Percentiles rank a stretch among this genome's conserved stretches.
phyloP scores from a whole-genome alignment of 2,329 filamentous ascomycete genomes.

The Didymella pinodella region DNA sequence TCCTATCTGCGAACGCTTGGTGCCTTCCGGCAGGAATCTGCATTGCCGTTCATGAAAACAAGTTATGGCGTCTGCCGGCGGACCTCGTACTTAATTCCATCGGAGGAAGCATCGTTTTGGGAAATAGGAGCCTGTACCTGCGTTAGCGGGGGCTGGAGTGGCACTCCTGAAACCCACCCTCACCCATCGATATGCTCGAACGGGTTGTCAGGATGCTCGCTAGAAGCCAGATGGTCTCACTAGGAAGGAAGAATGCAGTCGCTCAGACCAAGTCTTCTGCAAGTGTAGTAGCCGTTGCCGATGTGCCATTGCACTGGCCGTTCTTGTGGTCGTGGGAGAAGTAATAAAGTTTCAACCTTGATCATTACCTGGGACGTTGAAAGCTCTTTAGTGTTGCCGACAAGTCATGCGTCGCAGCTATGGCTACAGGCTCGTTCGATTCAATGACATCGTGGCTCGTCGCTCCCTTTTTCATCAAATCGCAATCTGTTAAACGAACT shows the following conservation, averaged over 20 bases:
- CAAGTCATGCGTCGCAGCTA: slow-evolving; percentile 32
- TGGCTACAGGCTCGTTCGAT: slow-evolving; percentile 16
- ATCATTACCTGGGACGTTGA: slow-evolving; percentile 26
- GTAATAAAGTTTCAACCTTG: slow-evolving; percentile 31
- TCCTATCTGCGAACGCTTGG: slow-evolving; percentile 40
- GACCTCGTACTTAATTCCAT: slow-evolving; percentile 11
- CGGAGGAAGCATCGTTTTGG: slow-evolving; percentile 48
- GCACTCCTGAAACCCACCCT: slow-evolving; percentile 46
- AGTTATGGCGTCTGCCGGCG: slow-evolving; percentile 15
- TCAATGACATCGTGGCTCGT: slow-evolving; percentile 12
- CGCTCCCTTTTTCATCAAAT: slow-evolving; percentile 7
- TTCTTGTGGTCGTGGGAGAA: slow-evolving; percentile 28
- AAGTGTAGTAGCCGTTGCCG: slow-evolving; percentile 27
- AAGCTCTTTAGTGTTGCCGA: slow-evolving; percentile 24
- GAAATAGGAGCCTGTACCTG: slow-evolving; percentile 46
- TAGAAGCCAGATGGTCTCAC: slow-evolving; percentile 35
- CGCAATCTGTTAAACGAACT: slow-evolving; percentile 10
- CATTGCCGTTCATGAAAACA: slow-evolving; percentile 39
- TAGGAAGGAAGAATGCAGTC: slow-evolving; percentile 28
- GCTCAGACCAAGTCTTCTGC: slow-evolving; percentile 25
- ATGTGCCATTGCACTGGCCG: slow-evolving; percentile 23
- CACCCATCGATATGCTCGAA: slow-evolving; percentile 29
- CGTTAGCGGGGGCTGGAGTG: slow-evolving; percentile 42
- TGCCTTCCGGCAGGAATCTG: slow-evolving; percentile 35
- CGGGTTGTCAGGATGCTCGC: slow-evolving; percentile 32